Percentiles rank a stretch among this genome's conserved stretches.
Evolutionary conservation across 139 green algal genomes (phyloP).

Genomic region (Micractinium conductrix): DNA sequence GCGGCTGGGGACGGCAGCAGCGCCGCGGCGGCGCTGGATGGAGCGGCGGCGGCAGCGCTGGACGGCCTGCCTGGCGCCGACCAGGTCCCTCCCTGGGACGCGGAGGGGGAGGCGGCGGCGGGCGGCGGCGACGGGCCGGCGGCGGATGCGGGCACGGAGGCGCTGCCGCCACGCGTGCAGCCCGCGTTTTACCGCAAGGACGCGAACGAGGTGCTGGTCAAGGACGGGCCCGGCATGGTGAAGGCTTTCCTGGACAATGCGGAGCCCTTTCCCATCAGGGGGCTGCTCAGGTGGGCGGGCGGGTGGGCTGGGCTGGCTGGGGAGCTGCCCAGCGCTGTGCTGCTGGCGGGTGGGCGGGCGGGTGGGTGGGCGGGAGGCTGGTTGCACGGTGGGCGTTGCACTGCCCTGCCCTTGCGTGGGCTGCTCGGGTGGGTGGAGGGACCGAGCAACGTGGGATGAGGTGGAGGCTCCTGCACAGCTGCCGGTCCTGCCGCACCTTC

Average conservation of each 20-base stretch:
- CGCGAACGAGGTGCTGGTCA: conserved; percentile 91
- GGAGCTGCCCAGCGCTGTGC: too few relatives aligned
- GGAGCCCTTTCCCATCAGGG: conserved; percentile 82
- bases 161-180: conserved; percentile 11
- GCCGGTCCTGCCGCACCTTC: background rate
- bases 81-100: background rate
- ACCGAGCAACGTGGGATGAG: too few relatives aligned
- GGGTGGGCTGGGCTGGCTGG: background rate
- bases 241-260: conserved; percentile 64
- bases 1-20: background rate
- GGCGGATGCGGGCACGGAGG: background rate
- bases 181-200: conserved; percentile 78
- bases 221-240: conserved; percentile 70
- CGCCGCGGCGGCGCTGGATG: background rate
- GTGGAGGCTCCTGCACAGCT: too few relatives aligned
- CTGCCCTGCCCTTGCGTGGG: too few relatives aligned
- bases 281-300: conserved; percentile 66
- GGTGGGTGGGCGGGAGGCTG: too few relatives aligned
- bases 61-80: background rate
- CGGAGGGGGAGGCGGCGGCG: background rate
- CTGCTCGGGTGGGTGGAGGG: too few relatives aligned
- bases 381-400: too few relatives aligned
- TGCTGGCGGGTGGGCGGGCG: too few relatives aligned
- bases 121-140: background rate
- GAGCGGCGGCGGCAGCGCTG: background rate